Evolutionary conservation across 192 early-diverging fungal species (phyloP).

Genomic region (Lobosporangium transversale): DNA sequence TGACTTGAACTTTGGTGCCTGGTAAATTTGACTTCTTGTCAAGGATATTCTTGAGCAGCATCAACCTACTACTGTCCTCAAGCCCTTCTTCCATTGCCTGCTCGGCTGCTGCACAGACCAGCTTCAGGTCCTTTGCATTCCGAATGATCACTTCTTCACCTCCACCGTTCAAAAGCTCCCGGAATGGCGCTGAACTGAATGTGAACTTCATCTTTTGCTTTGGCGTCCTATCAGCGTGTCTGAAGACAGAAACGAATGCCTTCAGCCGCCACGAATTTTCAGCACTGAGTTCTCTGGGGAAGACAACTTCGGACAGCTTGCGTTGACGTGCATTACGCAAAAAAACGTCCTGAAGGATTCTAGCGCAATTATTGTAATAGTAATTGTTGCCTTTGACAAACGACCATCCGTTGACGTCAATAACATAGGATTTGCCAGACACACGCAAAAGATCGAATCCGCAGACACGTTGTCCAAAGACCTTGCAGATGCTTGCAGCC

Average conservation of each 20-base stretch:
- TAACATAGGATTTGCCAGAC: slow-evolving; percentile 82
- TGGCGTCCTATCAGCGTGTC: slow-evolving; percentile 97
- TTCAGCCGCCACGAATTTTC: slow-evolving; percentile 93
- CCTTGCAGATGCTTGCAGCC: slow-evolving; percentile 72
- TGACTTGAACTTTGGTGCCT: slow-evolving; percentile 94
- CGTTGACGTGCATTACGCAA: slow-evolving; percentile 69
- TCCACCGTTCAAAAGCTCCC: slow-evolving; percentile 73
- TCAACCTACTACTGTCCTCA: slow-evolving; percentile 60
- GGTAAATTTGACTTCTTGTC: slow-evolving; percentile 80
- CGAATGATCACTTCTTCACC: slow-evolving; percentile 86
- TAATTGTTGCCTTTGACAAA: slow-evolving; percentile 96
- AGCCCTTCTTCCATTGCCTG: slow-evolving; percentile 64
- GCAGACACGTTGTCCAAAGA: slow-evolving; percentile 93
- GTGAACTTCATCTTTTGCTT: slow-evolving; percentile 97
- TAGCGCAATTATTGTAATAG: slow-evolving; percentile 89
- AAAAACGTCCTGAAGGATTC: slow-evolving; percentile 80
- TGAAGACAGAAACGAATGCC: slow-evolving; percentile 90
- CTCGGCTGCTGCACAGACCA: slow-evolving; percentile 71
- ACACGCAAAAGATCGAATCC: slow-evolving; percentile 93
- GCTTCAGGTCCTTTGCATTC: slow-evolving; percentile 72
- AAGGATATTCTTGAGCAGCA: slow-evolving; percentile 80
- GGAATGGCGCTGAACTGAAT: slow-evolving; percentile 76
- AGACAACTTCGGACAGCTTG: slow-evolving; percentile 62
- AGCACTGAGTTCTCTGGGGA: slow-evolving; percentile 68
- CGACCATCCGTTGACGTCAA: slow-evolving; percentile 98